Evolutionary conservation across 345 rosid genomes (phyloP).

Genomic region (Syzygium oleosum): DNA sequence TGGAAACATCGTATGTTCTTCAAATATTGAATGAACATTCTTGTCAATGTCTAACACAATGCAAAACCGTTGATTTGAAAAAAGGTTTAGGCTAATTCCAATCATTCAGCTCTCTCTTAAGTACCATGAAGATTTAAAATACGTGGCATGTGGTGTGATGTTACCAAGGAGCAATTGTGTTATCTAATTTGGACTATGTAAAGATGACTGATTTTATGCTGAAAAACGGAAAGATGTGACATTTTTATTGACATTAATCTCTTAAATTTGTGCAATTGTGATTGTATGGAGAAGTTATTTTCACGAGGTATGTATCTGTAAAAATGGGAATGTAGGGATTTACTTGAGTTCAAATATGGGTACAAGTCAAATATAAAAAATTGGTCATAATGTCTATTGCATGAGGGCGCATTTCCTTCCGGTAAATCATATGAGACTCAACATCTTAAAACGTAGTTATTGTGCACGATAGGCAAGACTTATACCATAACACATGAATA

Average conservation of each 20-base stretch:
- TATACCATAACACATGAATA: not conserved
- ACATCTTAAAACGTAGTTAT: not conserved
- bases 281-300: not conserved
- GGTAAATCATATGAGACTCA: not conserved
- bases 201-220: not conserved
- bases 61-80: rapidly evolving
- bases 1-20: not conserved
- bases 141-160: not conserved
- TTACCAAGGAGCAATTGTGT: not conserved
- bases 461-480: no score
- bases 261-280: rapidly evolving
- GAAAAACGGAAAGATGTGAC: not conserved
- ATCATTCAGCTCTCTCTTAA: rapidly evolving
- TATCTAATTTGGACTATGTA: not conserved
- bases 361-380: not conserved
- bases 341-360: not conserved
- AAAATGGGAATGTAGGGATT: no score
- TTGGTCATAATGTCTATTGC: not conserved
- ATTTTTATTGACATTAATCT: not conserved
- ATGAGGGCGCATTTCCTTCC: not conserved
- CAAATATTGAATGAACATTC: not conserved
- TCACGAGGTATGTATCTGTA: no score
- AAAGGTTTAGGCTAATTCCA: not conserved
- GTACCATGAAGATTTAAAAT: not conserved
- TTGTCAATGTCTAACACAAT: rapidly evolving